Evolutionary conservation across 805 yeast species (phyloP).

Genomic region (Kluyveromyces siamensis): DNA sequence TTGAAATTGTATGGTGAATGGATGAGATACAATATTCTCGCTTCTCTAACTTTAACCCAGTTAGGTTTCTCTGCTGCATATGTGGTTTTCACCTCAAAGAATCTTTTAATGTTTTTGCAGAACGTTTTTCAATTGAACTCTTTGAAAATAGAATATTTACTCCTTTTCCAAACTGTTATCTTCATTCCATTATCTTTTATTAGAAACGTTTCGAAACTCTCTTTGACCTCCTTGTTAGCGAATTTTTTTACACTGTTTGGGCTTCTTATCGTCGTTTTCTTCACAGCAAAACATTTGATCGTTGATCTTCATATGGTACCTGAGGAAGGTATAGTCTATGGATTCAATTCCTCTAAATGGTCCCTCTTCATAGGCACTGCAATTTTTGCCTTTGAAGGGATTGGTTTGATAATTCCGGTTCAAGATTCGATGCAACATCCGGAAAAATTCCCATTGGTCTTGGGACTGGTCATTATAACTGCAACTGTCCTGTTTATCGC

Average conservation of each 20-base stretch:
- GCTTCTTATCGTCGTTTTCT: conserved; percentile 52
- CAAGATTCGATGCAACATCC: conserved; percentile 77
- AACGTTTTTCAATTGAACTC: conserved; percentile 36
- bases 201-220: conserved; percentile 67
- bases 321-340: conserved; percentile 40
- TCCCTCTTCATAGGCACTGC: conserved; percentile 76
- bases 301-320: conserved; percentile 32
- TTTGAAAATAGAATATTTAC: conserved; percentile 36
- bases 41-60: conserved; percentile 62
- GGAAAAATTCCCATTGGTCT: conserved; percentile 58
- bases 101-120: conserved; percentile 50
- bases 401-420: conserved; percentile 72
- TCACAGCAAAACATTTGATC: conserved; percentile 31
- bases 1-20: conserved; percentile 50
- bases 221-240: conserved; percentile 63
- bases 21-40: conserved; percentile 54
- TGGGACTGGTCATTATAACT: conserved; percentile 50
- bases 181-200: conserved; percentile 63
- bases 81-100: conserved; percentile 69
- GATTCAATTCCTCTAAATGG: conserved; percentile 50
- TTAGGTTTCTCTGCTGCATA: conserved; percentile 77
- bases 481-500: conserved; percentile 55
- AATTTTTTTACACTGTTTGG: conserved; percentile 63
- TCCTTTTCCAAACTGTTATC: conserved; percentile 45
- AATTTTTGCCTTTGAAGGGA: conserved; percentile 83